These are phyloP conservation scores for Anisodus acutangulus DNA, from an alignment of 257 asterid species.

Conservation along the genomic window DNA sequence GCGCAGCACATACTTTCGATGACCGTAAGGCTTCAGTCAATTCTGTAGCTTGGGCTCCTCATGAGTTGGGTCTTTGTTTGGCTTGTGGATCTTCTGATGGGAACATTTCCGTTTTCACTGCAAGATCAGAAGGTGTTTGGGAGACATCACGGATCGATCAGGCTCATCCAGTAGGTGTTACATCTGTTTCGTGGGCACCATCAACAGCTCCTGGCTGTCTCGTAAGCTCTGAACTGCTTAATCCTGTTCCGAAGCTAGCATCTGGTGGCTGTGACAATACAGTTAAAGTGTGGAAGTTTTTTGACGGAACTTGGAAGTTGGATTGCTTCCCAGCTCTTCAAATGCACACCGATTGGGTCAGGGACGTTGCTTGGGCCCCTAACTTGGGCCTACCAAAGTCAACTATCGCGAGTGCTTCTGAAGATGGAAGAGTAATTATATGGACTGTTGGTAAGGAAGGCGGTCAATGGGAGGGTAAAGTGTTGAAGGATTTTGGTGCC, in stretches of 20 bases:
- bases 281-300: conserved; percentile 71
- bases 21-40: conserved; percentile 79
- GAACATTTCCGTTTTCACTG: conserved; percentile 61
- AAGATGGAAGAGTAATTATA: conserved; percentile 63
- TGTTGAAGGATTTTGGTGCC: conserved; percentile 58
- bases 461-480: conserved; percentile 64
- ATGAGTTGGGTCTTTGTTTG: conserved; percentile 65
- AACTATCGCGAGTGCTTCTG: conserved; percentile 67
- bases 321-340: conserved; percentile 70
- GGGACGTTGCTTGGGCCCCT: conserved; percentile 80
- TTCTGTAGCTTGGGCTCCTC: conserved; percentile 80
- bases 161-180: conserved; percentile 75
- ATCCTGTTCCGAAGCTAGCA: conserved; percentile 58
- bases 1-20: conserved; percentile 52
- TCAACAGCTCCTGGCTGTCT: conserved; percentile 63
- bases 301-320: conserved; percentile 63
- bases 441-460: conserved; percentile 64
- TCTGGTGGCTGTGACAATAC: conserved; percentile 78
- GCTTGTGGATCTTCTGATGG: conserved; percentile 84
- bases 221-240: conserved; percentile 48
- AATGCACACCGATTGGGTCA: conserved; percentile 71
- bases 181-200: conserved; percentile 81
- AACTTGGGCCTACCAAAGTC: conserved; percentile 74
- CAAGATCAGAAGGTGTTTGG: conserved; percentile 68
- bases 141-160: conserved; percentile 64